phyloP scores from a whole-genome alignment of 2,329 filamentous ascomycete species.

The Chaetomium globosum region DNA sequence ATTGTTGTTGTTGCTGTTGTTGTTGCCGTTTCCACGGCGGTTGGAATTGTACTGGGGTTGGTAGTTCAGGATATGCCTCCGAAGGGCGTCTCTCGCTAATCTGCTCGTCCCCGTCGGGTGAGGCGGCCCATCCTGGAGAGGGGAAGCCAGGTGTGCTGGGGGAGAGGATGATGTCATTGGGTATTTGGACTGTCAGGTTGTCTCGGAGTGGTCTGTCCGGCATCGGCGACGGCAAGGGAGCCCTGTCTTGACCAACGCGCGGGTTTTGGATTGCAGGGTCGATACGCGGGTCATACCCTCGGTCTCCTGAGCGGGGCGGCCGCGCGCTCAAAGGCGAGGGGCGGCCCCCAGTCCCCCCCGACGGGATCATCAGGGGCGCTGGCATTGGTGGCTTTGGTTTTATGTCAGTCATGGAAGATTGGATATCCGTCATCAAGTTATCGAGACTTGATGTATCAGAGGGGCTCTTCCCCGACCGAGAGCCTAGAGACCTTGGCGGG shows the following conservation, averaged over 20 bases:
- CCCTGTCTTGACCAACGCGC: conserved; percentile 33
- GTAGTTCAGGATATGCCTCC: neutral
- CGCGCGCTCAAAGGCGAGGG: conserved; percentile 32
- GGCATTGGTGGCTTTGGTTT: conserved; percentile 36
- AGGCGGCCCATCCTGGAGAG: conserved; percentile 29
- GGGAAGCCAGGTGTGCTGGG: conserved; percentile 26
- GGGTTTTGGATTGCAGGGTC: conserved; percentile 42
- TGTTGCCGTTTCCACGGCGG: neutral
- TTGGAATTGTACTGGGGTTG: neutral
- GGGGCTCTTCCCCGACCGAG: conserved; percentile 44
- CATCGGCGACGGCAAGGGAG: conserved; percentile 37
- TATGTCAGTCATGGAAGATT: conserved; percentile 53
- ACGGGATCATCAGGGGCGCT: conserved; percentile 33
- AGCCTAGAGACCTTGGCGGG: conserved; percentile 50
- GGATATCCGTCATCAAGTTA: conserved; percentile 58
- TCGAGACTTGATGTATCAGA: conserved; percentile 54
- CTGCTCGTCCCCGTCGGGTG: conserved; percentile 22
- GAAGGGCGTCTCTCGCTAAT: conserved; percentile 3
- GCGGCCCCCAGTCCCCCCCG: conserved; percentile 39
- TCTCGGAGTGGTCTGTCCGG: conserved; percentile 5
- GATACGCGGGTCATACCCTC: conserved; percentile 43
- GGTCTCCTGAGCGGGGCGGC: conserved; percentile 32
- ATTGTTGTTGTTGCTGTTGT: neutral
- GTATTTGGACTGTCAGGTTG: conserved; percentile 4
- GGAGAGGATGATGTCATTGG: conserved; percentile 19